phyloP scores from a whole-genome alignment of 1,284 basidiomycete species.

The Leccinum subrobustum region DNA sequence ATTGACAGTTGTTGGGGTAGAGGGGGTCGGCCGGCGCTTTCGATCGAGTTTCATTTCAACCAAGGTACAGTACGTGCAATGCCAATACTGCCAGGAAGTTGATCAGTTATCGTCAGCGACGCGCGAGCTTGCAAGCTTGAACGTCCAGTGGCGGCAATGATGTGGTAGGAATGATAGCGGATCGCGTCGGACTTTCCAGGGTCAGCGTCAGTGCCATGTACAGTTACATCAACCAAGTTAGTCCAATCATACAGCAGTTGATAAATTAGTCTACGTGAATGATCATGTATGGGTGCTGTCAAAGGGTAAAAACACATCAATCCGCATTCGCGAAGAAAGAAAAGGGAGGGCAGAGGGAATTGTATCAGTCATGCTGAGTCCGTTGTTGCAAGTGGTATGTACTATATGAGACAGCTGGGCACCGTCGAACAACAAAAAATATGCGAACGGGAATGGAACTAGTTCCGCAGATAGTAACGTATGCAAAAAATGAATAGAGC shows the following conservation, averaged over 20 bases:
- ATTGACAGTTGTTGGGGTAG: background rate
- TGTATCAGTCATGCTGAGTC: slow-evolving; percentile 6
- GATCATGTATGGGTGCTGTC: background rate
- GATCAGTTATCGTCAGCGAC: too few species aligned
- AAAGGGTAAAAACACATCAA: background rate
- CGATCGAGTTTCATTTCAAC: background rate
- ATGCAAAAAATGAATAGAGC: slow-evolving; percentile 14
- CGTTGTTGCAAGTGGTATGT: background rate
- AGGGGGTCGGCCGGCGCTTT: background rate
- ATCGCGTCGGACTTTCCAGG: background rate
- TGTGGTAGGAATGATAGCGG: background rate
- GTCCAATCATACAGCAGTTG: slow-evolving; percentile 5
- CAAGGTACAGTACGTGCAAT: background rate
- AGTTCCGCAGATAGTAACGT: slow-evolving; percentile 19
- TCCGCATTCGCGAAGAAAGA: background rate
- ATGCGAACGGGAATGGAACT: slow-evolving; percentile 1
- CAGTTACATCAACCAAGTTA: background rate
- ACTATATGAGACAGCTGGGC: background rate
- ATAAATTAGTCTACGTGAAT: slow-evolving; percentile 26
- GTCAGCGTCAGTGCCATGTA: background rate
- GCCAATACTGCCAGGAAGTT: background rate
- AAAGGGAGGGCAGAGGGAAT: background rate
- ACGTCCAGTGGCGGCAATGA: background rate
- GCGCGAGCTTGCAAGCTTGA: too few species aligned
- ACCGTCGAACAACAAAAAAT: background rate